Conservation (phyloP, 202 grass and related monocot species). For the Setaria viridis region DNA sequence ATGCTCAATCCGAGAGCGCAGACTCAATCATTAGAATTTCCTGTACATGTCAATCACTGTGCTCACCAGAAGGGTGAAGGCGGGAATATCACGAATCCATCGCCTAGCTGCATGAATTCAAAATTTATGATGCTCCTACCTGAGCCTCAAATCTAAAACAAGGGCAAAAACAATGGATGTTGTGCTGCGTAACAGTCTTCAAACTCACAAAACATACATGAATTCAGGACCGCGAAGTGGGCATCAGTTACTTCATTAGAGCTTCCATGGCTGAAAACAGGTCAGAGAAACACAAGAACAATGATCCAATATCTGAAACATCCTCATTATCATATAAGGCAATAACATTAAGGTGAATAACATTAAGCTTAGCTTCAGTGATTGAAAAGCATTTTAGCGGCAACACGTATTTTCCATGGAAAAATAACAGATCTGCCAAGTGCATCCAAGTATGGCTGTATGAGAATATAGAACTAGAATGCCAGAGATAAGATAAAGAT, state of each 20-base stretch:
- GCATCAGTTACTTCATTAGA: constrained; percentile 23
- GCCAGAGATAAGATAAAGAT: neutral
- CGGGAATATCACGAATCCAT: constrained; percentile 17
- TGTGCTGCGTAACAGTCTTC: constrained; percentile 21
- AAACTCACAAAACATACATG: constrained; percentile 26
- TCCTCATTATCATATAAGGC: constrained; percentile 3
- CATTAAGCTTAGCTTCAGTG: neutral
- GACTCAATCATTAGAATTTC: constrained; percentile 42
- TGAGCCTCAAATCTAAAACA: constrained; percentile 28
- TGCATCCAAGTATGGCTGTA: neutral
- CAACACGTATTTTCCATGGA: neutral
- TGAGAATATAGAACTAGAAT: constrained; percentile 2
- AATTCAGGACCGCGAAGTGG: neutral
- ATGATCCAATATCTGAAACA: constrained; percentile 11
- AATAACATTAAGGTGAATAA: neutral
- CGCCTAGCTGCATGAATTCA: constrained; percentile 28
- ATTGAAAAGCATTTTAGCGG: neutral
- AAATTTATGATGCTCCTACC: constrained; percentile 17
- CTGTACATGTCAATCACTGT: constrained; percentile 29
- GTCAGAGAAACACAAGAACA: neutral
- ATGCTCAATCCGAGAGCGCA: constrained; percentile 36
- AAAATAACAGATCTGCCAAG: neutral
- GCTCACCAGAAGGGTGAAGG: constrained; percentile 23
- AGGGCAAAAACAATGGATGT: neutral
- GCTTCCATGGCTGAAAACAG: neutral